Evolutionary conservation across 2,329 filamentous ascomycete genomes (phyloP), one percentile per base, ranked within the genome.

Genomic region (Colletotrichum kahawae): DNA sequence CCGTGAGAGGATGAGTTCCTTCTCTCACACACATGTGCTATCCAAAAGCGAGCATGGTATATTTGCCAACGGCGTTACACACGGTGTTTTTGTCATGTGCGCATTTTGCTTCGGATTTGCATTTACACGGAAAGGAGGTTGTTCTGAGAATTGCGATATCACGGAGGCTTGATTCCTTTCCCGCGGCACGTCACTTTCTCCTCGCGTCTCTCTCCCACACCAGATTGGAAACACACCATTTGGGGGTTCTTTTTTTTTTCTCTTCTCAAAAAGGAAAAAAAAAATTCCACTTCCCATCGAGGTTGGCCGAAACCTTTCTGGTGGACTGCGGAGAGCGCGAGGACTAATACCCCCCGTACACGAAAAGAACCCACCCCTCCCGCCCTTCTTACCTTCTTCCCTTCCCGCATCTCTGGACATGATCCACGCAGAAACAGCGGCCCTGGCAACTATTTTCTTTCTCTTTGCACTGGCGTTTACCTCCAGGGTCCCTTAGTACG

Each of bases 211-310:
- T 83, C 83, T 84, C 83, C 83, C 80, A 86, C 85, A 85, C 87
- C 87, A 89, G 86, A 89, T 88, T 89, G 88, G 84, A 84, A 80
- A 38, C 83, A 77, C 81, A 85, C 84, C 84, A 85, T 85, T 85
- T 83, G 87, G 87, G 86, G 86, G 86, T 76, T 79, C 43, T 21
- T 21, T 21, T 79, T 70, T 75, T 78, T 78, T 77, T 74, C 29
- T 74, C 31, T 48, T 48, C 43, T 48, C 43, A 48, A 48, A 48
- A 48, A 48, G 59, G 63, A 21, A 76, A 76, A 63, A 78, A 79
- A 82, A 77, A 79, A 83, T 85, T 88, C 86, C 87, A 85, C 87
- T 89, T 88, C 87, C 88, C 78, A 18, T 80, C 80, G 84, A 88
- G 86, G 86, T 88, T 88, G 87, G 87, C 85, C 84, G 84, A 86